These are phyloP conservation scores for Aurantiochytrium sp. DNA, from an alignment of 108 stramenopile species.

Conservation along the genomic window DNA sequence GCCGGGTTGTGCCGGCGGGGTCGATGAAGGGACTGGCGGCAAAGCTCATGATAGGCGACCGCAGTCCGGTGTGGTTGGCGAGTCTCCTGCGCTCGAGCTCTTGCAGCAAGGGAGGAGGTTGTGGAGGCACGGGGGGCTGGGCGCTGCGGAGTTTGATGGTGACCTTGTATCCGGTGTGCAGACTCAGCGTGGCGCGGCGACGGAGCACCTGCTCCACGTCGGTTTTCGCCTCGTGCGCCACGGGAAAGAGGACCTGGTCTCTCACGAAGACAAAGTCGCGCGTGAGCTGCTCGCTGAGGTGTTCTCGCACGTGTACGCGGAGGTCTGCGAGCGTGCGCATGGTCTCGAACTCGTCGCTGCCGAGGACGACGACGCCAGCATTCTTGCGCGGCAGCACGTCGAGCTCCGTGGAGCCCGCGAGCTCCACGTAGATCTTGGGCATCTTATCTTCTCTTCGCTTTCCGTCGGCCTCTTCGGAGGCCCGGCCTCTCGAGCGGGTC, in stretches of 20 bases:
- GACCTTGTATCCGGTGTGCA: background rate
- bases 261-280: background rate
- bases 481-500: too few relatives aligned
- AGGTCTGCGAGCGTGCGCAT: background rate
- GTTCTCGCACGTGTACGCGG: background rate
- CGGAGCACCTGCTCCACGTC: background rate
- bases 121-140: background rate
- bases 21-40: background rate
- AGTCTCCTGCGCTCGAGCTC: background rate
- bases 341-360: background rate
- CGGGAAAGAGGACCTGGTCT: background rate
- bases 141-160: background rate
- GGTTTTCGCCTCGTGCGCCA: background rate
- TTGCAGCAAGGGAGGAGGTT: background rate
- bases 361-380: background rate
- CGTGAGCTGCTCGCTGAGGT: background rate
- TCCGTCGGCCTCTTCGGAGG: too few relatives aligned
- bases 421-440: background rate
- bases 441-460: background rate
- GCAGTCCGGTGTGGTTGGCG: background rate
- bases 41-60: background rate
- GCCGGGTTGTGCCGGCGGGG: background rate
- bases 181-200: background rate
- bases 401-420: background rate
- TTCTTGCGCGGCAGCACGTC: background rate